Conservation (phyloP, 257 asterid species). For the Gentiana straminea region DNA sequence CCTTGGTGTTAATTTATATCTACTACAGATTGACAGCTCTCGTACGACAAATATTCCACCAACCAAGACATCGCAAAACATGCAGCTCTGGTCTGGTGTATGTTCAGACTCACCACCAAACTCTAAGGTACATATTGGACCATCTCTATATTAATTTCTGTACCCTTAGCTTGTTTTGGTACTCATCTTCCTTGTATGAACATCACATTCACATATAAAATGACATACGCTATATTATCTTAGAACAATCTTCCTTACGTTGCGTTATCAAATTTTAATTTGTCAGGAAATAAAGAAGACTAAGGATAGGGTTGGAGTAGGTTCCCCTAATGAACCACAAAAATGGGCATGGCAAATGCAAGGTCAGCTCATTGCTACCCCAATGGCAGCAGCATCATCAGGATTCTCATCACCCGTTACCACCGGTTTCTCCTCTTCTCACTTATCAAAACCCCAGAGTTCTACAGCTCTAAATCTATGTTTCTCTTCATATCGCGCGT, state of each 20-base stretch:
- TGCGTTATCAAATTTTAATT: no score
- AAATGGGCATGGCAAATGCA: conserved; percentile 44
- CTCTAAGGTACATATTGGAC: conserved; percentile 14
- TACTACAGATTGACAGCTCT: conserved; percentile 20
- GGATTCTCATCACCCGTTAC: no score
- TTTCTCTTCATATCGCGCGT: conserved; percentile 24
- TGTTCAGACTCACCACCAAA: conserved; percentile 15
- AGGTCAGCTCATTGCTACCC: conserved; percentile 18
- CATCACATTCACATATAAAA: no score
- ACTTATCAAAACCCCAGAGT: conserved; percentile 14
- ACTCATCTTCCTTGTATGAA: no score
- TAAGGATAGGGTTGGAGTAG: background rate
- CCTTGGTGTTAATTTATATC: background rate
- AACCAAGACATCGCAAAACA: conserved; percentile 22
- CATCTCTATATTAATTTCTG: background rate
- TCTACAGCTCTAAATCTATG: conserved; percentile 19
- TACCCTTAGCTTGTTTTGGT: background rate
- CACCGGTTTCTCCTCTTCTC: conserved; percentile 8
- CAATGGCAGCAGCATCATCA: conserved; percentile 20
- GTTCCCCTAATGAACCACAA: conserved; percentile 25
- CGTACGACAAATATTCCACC: conserved; percentile 14
- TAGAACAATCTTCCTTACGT: no score
- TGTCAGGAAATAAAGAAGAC: no score
- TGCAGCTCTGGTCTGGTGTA: conserved; percentile 22
- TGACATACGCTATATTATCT: no score